Conservation (phyloP, 306 rosid species). For the Sesbania bispinosa region DNA sequence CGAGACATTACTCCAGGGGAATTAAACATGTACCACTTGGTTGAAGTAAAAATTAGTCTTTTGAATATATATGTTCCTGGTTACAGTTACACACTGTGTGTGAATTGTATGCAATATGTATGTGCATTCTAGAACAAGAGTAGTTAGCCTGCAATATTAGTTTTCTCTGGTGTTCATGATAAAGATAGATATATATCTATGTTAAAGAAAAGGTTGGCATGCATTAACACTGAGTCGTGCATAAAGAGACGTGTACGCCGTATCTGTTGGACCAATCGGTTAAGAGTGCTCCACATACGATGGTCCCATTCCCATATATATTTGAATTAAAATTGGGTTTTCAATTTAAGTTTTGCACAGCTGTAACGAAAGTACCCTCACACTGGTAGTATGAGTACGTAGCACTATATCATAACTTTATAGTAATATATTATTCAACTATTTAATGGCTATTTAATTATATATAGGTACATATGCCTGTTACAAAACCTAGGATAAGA, state of each 20-base stretch:
- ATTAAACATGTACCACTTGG: no score
- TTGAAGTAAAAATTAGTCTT: no score
- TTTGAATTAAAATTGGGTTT: slow-evolving; percentile 2
- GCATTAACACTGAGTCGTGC: no score
- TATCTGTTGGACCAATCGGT: neutral
- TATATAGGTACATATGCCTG: neutral
- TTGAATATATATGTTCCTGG: no score
- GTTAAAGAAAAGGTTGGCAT: no score
- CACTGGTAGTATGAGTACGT: neutral
- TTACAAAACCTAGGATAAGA: neutral
- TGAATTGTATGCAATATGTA: no score
- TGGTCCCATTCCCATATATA: slow-evolving; percentile 19
- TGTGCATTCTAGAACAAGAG: no score
- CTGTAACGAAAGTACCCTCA: neutral
- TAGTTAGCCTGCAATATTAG: no score
- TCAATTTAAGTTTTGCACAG: neutral
- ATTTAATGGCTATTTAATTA: neutral
- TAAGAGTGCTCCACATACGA: neutral
- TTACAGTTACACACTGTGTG: no score
- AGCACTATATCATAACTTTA: neutral
- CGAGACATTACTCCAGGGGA: no score
- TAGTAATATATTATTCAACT: neutral
- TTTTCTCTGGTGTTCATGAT: no score
- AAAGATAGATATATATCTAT: no score
- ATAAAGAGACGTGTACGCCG: neutral